Base-by-base conservation (phyloP, 2,329 filamentous ascomycete genomes). In the Fusarium austroafricanum region DNA sequence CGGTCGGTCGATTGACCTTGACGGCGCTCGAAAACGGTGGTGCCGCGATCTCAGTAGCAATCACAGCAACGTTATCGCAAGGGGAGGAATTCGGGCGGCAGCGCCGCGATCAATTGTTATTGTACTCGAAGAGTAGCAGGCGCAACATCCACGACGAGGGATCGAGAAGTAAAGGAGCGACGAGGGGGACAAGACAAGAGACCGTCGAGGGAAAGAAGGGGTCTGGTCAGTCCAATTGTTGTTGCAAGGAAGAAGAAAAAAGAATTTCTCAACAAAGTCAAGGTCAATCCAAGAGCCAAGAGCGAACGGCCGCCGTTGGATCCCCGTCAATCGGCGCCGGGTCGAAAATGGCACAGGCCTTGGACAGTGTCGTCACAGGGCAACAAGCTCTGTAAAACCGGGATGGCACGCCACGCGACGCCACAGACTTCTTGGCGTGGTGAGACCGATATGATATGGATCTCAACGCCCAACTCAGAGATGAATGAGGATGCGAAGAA, bases 351-450 rank as follows among this genome's bases (percentile, higher is more conserved):
- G 64, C 68, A 74, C 72, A 68, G 70, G 63, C 64, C 67, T 55
- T 21, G 29, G 42, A 26, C 53, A 52, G 63, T 74, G 72, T 74
- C 72, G 72, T 74, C 72, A 74, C 72, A 74, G 72, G 68, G 68
- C 68, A 61, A 55, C 58, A 50, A 40, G 52, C 47, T 68, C 57
- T 56, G 23, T 33, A 51, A 53, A 52, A 53, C 58, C 31, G 43
- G 66, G 60, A 67, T 71, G 23, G 46, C 21, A 68, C 67, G 71
- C 71, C 67, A 71, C 67, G 43, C 21, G 45, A 51, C 60, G 69
- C 71, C 69, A 73, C 71, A 54, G 54, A 51, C 37, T 45, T 61
- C 64, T 72, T 63, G 68, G 61, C 67, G 23, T 38, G 42, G 28
- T 35, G 33, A 49, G 45, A 65, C 26, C 21, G 44, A 44, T 23